phyloP scores from a whole-genome alignment of 1,139 yeast genomes.

The Arxiozyma heterogenica region DNA sequence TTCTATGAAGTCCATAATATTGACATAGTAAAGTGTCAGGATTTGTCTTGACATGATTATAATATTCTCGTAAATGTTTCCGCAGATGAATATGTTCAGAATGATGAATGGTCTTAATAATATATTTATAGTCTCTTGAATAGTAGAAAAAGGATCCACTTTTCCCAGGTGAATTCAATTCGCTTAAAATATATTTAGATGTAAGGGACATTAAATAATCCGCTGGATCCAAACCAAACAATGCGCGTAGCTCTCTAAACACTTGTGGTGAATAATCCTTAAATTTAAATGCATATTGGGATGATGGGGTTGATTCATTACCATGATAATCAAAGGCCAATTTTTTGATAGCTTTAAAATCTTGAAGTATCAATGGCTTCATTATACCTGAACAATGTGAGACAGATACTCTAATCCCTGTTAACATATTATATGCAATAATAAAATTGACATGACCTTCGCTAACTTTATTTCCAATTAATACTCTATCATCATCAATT shows the following conservation, averaged over 20 bases:
- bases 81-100: slow-evolving; percentile 83
- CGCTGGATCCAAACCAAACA: slow-evolving; percentile 88
- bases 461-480: slow-evolving; percentile 73
- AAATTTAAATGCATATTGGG: slow-evolving; percentile 91
- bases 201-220: slow-evolving; percentile 89
- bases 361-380: slow-evolving; percentile 59
- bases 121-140: slow-evolving; percentile 85
- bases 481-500: slow-evolving; percentile 51
- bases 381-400: slow-evolving; percentile 84
- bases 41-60: slow-evolving; percentile 67
- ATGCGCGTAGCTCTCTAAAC: slow-evolving; percentile 69
- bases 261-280: slow-evolving; percentile 96
- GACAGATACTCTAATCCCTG: slow-evolving; percentile 93
- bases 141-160: slow-evolving; percentile 94
- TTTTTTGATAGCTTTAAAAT: slow-evolving; percentile 65
- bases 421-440: slow-evolving; percentile 93
- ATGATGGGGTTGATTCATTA: slow-evolving; percentile 73
- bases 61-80: slow-evolving; percentile 64
- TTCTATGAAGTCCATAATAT: slow-evolving; percentile 90
- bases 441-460: slow-evolving; percentile 92
- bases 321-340: slow-evolving; percentile 83
- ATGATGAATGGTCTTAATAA: slow-evolving; percentile 92
- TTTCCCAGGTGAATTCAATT: slow-evolving; percentile 93
- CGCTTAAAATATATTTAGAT: slow-evolving; percentile 84
- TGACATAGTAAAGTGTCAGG: slow-evolving; percentile 89